These are phyloP conservation scores for Microcyclosporella mali DNA, from an alignment of 2,329 filamentous ascomycete genomes.

Conservation along the genomic window DNA sequence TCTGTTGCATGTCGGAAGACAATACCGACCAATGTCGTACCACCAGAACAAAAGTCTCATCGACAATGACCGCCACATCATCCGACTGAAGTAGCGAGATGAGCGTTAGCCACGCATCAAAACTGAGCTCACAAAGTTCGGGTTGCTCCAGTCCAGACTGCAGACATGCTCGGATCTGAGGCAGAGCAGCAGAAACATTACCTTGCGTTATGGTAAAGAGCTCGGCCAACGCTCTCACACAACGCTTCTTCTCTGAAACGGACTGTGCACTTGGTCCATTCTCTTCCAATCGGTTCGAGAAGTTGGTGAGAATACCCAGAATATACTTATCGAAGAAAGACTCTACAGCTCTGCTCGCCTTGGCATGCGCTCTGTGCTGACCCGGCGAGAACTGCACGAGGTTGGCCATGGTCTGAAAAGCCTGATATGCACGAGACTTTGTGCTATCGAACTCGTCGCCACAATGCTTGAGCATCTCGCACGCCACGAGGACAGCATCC, in stretches of 20 bases:
- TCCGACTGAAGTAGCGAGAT: conserved; percentile 67
- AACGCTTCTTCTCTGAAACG: conserved; percentile 61
- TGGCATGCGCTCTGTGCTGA: conserved; percentile 40
- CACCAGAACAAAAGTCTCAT: conserved; percentile 85
- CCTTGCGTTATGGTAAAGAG: conserved; percentile 72
- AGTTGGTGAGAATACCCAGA: conserved; percentile 75
- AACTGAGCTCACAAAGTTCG: conserved; percentile 69
- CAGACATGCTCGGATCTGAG: conserved; percentile 90
- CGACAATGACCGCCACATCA: conserved; percentile 72
- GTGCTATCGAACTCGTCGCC: conserved; percentile 58
- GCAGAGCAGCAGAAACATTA: conserved; percentile 71
- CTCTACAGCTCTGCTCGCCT: conserved; percentile 55
- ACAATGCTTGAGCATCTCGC: conserved; percentile 74
- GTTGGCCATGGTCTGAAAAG: conserved; percentile 41
- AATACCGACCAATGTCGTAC: conserved; percentile 72
- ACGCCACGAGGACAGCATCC: conserved; percentile 68
- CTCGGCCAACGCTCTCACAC: conserved; percentile 77
- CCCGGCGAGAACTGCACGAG: conserved; percentile 46
- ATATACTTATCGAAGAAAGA: conserved; percentile 77
- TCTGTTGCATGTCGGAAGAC: conserved; percentile 52
- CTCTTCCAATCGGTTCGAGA: conserved; percentile 74
- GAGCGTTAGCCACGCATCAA: conserved; percentile 78
- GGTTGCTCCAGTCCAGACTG: conserved; percentile 73
- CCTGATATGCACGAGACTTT: conserved; percentile 38
- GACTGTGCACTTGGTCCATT: conserved; percentile 11